Conservation (phyloP, 768 basidiomycete species). For the Pleurotus ostreatus region DNA sequence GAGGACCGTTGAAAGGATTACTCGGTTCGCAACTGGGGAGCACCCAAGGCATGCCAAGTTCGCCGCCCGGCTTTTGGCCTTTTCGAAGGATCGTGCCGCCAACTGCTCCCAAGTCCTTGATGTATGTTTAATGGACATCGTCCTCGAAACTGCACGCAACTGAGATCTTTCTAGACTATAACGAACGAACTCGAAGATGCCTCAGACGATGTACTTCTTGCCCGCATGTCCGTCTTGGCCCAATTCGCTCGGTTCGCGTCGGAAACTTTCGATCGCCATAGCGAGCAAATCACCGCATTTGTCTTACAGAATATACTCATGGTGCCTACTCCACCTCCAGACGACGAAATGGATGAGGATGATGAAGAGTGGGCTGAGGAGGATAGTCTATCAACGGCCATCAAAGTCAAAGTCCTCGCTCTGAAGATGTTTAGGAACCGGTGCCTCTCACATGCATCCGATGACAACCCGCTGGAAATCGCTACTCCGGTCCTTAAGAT, state of each 20-base stretch:
- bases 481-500: constrained; percentile 75
- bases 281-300: constrained; percentile 69
- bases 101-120: constrained; percentile 56
- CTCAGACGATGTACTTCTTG: constrained; percentile 49
- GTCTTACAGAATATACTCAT: constrained; percentile 69
- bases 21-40: constrained; percentile 53
- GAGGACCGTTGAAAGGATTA: constrained; percentile 62
- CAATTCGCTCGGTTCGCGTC: constrained; percentile 70
- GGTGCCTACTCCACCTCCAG: constrained; percentile 38
- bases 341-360: constrained; percentile 50
- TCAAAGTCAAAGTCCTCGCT: constrained; percentile 68
- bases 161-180: constrained; percentile 44
- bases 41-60: constrained; percentile 78
- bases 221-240: constrained; percentile 67
- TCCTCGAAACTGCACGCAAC: not conserved
- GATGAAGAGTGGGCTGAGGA: constrained; percentile 76
- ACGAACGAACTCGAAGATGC: constrained; percentile 44
- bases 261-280: constrained; percentile 73
- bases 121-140: constrained; percentile 34
- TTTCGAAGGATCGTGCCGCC: constrained; percentile 47
- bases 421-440: constrained; percentile 84
- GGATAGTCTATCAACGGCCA: constrained; percentile 47
- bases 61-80: constrained; percentile 70
- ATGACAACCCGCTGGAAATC: constrained; percentile 59
- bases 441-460: constrained; percentile 60